These are phyloP conservation scores for Cladosporium sphaerospermum DNA, from an alignment of 2,329 filamentous ascomycete species.

Conservation along the genomic window DNA sequence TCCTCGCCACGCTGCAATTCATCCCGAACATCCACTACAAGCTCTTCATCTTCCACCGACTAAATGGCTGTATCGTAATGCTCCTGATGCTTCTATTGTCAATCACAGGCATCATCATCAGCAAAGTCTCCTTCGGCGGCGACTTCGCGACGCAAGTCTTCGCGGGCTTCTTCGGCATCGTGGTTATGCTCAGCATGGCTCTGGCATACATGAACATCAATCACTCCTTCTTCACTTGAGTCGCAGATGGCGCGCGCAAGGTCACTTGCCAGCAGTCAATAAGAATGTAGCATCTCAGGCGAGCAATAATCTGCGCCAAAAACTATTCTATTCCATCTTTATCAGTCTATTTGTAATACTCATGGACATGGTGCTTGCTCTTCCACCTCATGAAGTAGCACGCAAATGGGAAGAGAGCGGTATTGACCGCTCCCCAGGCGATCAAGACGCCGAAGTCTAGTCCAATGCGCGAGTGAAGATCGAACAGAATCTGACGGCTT, in stretches of 20 bases:
- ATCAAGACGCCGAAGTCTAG: conserved; percentile 57
- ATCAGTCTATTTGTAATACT: conserved; percentile 25
- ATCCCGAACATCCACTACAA: conserved; percentile 40
- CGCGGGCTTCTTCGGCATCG: conserved; percentile 41
- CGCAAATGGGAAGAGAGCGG: conserved; percentile 47
- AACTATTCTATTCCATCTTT: background rate
- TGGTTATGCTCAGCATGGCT: conserved; percentile 46
- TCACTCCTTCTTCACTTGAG: too few species aligned
- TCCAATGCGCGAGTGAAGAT: conserved; percentile 51
- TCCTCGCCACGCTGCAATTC: conserved; percentile 37
- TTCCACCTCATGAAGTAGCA: conserved; percentile 40
- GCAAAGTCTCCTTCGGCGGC: conserved; percentile 47
- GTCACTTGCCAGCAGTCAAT: too few species aligned
- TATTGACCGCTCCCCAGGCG: conserved; percentile 51
- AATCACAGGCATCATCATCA: conserved; percentile 48
- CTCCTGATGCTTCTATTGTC: conserved; percentile 42
- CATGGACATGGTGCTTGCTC: conserved; percentile 26
- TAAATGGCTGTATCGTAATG: conserved; percentile 52
- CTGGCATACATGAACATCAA: conserved; percentile 53
- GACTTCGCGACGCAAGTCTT: conserved; percentile 48
- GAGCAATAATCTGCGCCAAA: too few species aligned
- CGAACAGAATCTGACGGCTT: conserved; percentile 55
- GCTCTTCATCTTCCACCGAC: conserved; percentile 48
- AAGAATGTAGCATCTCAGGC: too few species aligned
- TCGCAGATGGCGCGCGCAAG: too few species aligned